Evolutionary conservation across 2,329 filamentous ascomycete genomes (phyloP), one percentile per base, ranked within the genome.

Genomic region (Fusarium nelsonii): DNA sequence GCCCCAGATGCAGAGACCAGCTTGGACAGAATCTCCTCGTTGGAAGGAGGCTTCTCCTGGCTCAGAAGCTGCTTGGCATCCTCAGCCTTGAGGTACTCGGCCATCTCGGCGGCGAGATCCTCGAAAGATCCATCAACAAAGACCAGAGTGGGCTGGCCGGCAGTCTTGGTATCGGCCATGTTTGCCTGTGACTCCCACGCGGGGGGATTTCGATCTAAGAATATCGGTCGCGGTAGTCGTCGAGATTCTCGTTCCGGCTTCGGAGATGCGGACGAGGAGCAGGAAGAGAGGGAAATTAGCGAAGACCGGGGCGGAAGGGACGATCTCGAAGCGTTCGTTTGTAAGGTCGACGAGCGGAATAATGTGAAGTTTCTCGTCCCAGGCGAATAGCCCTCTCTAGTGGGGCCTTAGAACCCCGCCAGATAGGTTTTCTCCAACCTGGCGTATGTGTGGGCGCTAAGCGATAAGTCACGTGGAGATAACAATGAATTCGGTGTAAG

Each of bases 41-140:
- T 93, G 54, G 79, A 74, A 18, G 76, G 74, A 76, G 90, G 88
- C 82, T 94, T 85, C 71, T 89, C 88, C 81, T 87, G 85, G 76
- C 96, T 84, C 72, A 95, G 86, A 69, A 92, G 88, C 80, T 90
- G 86, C 79, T 96, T 85, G 71, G 92, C 91, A 77, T 92, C 91
- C 79, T 94, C 88, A 74, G 90, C 85, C 81, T 97, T 93, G 80
- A 99, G 86, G 83, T 97, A 97, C 76, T 94, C 92, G 81, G 95
- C 94, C 85, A 99, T 92, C 84, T 99, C 96, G 81, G 92, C 90
- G 77, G 92, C 90, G 78, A 97, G 90, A 84, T 98, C 96, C 80
- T 94, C 90, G 81, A 97, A 97, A 76, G 89, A 88, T 81, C 96
- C 96, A 85, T 99, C 96, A 81, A 99, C 88, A 78, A 91, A 91